Evolutionary conservation across 1,284 basidiomycete genomes (phyloP).

Genomic region (Rhodotorula sp.): DNA sequence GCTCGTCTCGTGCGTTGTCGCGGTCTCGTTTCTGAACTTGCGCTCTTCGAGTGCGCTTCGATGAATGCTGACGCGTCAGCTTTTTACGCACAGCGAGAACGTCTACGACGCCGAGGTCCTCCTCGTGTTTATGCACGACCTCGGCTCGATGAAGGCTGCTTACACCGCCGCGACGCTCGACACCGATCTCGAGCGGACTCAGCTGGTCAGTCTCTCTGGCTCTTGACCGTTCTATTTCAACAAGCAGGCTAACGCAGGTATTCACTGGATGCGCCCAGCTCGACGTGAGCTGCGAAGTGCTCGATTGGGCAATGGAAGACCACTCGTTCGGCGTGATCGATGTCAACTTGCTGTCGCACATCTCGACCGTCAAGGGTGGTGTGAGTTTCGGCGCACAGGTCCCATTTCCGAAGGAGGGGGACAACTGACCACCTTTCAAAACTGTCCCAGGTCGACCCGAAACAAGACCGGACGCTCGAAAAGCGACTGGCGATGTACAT

Average conservation of each 20-base stretch:
- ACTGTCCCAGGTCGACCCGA: conserved; percentile 25
- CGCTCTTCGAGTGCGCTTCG: background rate
- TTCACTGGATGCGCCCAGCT: conserved; percentile 56
- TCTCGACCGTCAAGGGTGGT: conserved; percentile 51
- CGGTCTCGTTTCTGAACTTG: too few species aligned
- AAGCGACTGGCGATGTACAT: conserved; percentile 71
- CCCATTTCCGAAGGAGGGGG: background rate
- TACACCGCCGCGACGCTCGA: conserved; percentile 69
- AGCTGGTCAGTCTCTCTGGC: conserved; percentile 64
- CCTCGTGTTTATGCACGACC: conserved; percentile 84
- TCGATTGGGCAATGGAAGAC: conserved; percentile 65
- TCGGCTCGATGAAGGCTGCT: conserved; percentile 81
- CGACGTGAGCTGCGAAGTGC: conserved; percentile 75
- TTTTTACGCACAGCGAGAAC: conserved; percentile 58
- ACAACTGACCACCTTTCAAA: background rate
- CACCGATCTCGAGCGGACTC: conserved; percentile 71
- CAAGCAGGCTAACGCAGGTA: conserved; percentile 7
- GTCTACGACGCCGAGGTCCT: conserved; percentile 60
- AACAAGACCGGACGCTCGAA: conserved; percentile 54
- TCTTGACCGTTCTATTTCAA: background rate
- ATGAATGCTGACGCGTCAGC: background rate
- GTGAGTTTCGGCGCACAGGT: conserved; percentile 17
- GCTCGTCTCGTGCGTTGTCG: conserved; percentile 69
- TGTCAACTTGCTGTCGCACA: conserved; percentile 75
- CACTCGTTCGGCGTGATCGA: conserved; percentile 74